These are phyloP conservation scores for Aeschynomene evenia DNA, from an alignment of 306 rosid genomes.

Conservation along the genomic window DNA sequence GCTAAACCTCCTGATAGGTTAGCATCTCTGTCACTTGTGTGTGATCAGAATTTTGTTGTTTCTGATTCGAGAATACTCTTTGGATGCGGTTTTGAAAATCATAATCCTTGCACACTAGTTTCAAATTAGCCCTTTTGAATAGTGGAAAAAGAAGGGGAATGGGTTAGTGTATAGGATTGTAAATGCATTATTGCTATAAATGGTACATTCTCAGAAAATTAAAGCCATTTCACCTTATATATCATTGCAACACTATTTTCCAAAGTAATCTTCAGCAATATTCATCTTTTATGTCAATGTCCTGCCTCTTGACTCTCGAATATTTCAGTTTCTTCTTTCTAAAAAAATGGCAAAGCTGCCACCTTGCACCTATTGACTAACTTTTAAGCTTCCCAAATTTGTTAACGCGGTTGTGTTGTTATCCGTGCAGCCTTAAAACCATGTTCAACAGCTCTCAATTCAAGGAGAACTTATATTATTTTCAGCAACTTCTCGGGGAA, in stretches of 20 bases:
- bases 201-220: not conserved
- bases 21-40: conserved; percentile 33
- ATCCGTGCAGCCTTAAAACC: conserved; percentile 65
- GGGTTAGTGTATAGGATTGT: not conserved
- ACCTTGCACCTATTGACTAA: too few species aligned
- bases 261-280: not conserved
- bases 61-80: conserved; percentile 12
- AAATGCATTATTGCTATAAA: not conserved
- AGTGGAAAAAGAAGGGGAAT: not conserved
- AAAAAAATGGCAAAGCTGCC: too few species aligned
- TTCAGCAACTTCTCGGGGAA: conserved; percentile 80
- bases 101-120: not conserved
- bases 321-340: not conserved
- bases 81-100: conserved; percentile 9
- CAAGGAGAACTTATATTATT: conserved; percentile 68
- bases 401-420: conserved; percentile 29
- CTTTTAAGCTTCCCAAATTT: too few species aligned
- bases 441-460: conserved; percentile 76
- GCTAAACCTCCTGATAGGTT: conserved; percentile 67
- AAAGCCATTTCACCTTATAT: conserved; percentile 1
- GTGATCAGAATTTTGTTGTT: not conserved
- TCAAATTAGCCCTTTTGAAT: not conserved
- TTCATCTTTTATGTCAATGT: not conserved
- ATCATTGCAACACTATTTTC: not conserved
- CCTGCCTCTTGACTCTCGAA: conserved; percentile 1